Base-by-base conservation (phyloP, 2,329 filamentous ascomycete genomes). In the Beauveria asiatica region DNA sequence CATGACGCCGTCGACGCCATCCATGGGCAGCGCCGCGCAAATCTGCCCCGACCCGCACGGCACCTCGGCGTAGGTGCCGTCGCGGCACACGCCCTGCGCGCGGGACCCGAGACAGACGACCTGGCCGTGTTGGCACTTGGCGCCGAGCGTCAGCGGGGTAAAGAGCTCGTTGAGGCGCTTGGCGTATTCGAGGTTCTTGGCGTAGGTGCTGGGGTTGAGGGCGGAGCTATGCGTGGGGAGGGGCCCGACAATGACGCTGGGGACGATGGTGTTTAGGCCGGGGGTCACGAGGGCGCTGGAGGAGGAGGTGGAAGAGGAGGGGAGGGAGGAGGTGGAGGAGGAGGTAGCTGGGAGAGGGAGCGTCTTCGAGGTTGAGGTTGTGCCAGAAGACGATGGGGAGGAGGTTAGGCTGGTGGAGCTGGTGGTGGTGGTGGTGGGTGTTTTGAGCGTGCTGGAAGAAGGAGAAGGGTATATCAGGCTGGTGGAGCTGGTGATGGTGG, bases 11-110 rank as follows among this genome's bases (percentile, higher is more conserved):
- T 66, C 65, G 0, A 74, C 74, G 11, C 69, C 76, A 42, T 74
- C 76, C 74, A 83, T 78, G 0, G 83, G 83, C 62, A 85, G 68
- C 2, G 80, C 83, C 53, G 77, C 80, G 69, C 83, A 86, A 52
- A 72, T 69, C 50, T 69, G 68, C 10, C 70, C 71, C 1, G 64
- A 46, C 33, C 70, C 72, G 45, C 77, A 77, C 10, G 69, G 62
- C 0, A 65, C 66, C 19, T 83, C 74, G 4, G 69, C 65, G 65
- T 80, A 85, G 0, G 65, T 67, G 19, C 77, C 77, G 5, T 62
- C 61, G 30, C 70, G 69, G 65, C 83, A 86, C 16, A 19, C 33
- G 17, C 49, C 60, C 39, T 62, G 60, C 25, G 49, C 23, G 42
- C 19, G 19, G 11, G 33, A 13, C 3, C 56, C 56, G 19, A 62